Evolutionary conservation across 2,329 filamentous ascomycete genomes (phyloP).

Genomic region (Trichophyton verrucosum): DNA sequence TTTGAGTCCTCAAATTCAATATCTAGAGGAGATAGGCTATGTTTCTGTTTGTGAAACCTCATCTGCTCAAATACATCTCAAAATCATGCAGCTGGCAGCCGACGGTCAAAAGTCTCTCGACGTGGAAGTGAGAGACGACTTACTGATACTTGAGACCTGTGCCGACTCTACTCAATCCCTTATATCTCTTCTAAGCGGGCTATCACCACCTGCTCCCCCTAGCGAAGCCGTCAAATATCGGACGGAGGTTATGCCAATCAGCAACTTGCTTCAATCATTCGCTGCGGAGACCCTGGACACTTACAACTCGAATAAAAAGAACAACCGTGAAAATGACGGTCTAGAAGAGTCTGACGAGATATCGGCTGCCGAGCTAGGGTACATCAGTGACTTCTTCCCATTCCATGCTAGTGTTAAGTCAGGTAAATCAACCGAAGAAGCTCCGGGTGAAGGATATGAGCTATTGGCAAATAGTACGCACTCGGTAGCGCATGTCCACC

Average conservation of each 20-base stretch:
- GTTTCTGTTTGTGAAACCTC: conserved; percentile 82
- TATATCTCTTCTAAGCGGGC: conserved; percentile 61
- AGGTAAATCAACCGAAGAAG: neutral
- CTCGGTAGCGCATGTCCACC: conserved; percentile 42
- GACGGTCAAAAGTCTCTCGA: conserved; percentile 57
- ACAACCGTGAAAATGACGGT: conserved; percentile 17
- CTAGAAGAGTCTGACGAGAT: conserved; percentile 32
- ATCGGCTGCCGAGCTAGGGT: conserved; percentile 31
- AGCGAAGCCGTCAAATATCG: conserved; percentile 75
- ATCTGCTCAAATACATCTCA: conserved; percentile 57
- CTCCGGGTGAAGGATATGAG: conserved; percentile 2
- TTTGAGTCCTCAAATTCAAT: conserved; percentile 36
- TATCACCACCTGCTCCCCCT: conserved; percentile 72
- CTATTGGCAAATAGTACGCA: conserved; percentile 25
- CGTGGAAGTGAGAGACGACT: conserved; percentile 69
- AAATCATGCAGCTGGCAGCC: conserved; percentile 43
- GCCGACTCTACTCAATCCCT: conserved; percentile 94
- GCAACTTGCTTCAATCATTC: conserved; percentile 82
- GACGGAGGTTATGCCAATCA: conserved; percentile 71
- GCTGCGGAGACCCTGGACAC: conserved; percentile 49
- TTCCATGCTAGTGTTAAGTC: conserved; percentile 25
- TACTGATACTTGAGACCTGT: conserved; percentile 86
- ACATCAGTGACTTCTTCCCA: conserved; percentile 46
- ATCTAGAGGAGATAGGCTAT: conserved; percentile 54
- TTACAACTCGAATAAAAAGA: neutral